A percentile compares a stretch with the other conserved stretches of the same genome.
Evolutionary conservation across 129 eudicot genomes (phyloP).

Genomic region (Arctium minus): DNA sequence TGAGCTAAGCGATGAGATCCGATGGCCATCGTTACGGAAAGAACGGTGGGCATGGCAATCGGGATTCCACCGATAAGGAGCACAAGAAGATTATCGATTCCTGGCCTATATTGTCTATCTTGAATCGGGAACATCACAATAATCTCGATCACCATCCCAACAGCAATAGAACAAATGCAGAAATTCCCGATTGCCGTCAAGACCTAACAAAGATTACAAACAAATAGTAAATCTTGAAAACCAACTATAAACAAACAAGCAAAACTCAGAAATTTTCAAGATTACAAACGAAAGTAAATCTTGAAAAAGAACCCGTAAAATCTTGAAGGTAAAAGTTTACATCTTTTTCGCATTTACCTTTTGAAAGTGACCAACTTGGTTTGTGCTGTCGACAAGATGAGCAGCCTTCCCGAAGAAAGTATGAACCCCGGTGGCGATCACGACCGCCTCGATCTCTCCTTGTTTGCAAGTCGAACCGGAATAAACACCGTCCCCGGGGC

Average conservation of each 20-base stretch:
- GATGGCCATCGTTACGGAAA: conserved; percentile 98
- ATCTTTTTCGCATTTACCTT: conserved; percentile 46
- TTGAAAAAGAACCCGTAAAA: neutral
- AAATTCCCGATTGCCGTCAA: conserved; percentile 98
- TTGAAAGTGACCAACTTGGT: conserved; percentile 98
- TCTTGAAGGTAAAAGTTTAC: neutral
- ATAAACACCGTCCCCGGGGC: conserved; percentile 96
- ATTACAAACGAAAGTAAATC: neutral
- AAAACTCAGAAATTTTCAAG: conserved; percentile 50
- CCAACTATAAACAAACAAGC: too few species aligned
- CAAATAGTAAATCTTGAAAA: neutral
- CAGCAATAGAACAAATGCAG: conserved; percentile 96
- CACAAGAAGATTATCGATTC: conserved; percentile 99
- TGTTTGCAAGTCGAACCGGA: conserved; percentile 99
- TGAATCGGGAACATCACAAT: conserved; percentile 96
- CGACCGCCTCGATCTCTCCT: conserved; percentile 95
- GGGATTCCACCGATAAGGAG: conserved; percentile 99
- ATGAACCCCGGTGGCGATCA: conserved; percentile 98
- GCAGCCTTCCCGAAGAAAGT: conserved; percentile 99
- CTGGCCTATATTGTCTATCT: conserved; percentile 86
- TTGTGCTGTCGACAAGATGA: conserved; percentile 92
- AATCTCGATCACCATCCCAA: conserved; percentile 95
- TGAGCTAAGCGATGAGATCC: conserved; percentile 98
- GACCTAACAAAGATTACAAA: conserved; percentile 46
- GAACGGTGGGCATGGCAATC: conserved; percentile 99